phyloP scores from a whole-genome alignment of 441 rosid species.

The Capsella rubella region DNA sequence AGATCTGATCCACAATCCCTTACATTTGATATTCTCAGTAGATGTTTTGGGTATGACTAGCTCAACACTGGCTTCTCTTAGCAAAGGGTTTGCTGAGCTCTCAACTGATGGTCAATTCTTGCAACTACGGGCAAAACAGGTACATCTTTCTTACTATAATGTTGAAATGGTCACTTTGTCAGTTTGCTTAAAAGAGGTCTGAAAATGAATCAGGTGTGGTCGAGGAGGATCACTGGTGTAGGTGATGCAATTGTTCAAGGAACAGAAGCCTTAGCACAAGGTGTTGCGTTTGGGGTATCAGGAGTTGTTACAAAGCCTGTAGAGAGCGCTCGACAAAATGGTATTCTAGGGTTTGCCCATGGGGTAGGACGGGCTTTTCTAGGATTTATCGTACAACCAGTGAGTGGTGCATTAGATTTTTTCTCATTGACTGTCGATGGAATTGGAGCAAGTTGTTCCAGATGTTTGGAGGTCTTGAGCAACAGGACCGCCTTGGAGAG shows the following conservation, averaged over 20 bases:
- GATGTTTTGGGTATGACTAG: conserved; percentile 99
- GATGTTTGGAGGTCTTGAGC: conserved; percentile 84
- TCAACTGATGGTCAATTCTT: conserved; percentile 98
- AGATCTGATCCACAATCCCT: conserved; percentile 97
- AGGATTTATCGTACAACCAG: conserved; percentile 92
- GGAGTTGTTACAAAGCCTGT: conserved; percentile 97
- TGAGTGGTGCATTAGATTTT: conserved; percentile 98
- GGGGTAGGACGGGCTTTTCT: conserved; percentile 93
- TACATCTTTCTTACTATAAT: conserved; percentile 41
- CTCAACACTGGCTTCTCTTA: conserved; percentile 94
- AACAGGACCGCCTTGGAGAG: conserved; percentile 73
- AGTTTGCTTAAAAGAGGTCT: conserved; percentile 18
- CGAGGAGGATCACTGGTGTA: conserved; percentile 97
- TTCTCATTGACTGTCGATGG: conserved; percentile 97
- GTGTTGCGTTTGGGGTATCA: conserved; percentile 98
- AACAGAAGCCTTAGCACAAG: conserved; percentile 99
- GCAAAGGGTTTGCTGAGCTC: conserved; percentile 99
- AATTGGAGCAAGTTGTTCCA: conserved; percentile 94
- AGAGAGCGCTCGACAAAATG: conserved; percentile 94
- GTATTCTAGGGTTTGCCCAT: conserved; percentile 93
- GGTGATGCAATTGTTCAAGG: conserved; percentile 98
- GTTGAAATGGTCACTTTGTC: conserved; percentile 20
- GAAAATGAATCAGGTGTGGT: conserved; percentile 71
- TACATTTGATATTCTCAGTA: conserved; percentile 91
- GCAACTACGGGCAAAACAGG: conserved; percentile 97